These are phyloP conservation scores for Mycothermus thermophilus DNA, from an alignment of 495 filamentous ascomycete species.

Conservation along the genomic window DNA sequence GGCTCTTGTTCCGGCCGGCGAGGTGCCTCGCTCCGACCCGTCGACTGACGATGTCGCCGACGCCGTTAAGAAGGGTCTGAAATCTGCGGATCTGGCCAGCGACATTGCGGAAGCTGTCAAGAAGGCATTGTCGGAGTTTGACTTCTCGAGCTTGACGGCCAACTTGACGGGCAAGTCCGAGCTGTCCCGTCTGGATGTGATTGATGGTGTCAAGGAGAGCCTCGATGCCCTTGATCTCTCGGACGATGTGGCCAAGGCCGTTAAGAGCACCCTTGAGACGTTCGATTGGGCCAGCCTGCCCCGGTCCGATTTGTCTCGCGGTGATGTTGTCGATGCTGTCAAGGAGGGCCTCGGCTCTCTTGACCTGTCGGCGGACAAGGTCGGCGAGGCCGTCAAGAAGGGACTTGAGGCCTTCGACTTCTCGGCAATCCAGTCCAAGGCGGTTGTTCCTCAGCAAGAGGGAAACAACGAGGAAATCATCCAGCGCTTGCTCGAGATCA, in stretches of 20 bases:
- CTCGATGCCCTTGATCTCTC: slow-evolving; percentile 3
- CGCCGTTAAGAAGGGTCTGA: slow-evolving; percentile 3
- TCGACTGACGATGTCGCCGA: not conserved
- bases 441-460: slow-evolving; percentile 18
- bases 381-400: slow-evolving; percentile 12
- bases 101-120: slow-evolving; percentile 1
- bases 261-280: slow-evolving; percentile 4
- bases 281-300: slow-evolving; percentile 1
- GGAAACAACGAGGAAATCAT: slow-evolving; percentile 46
- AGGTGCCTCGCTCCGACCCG: not conserved
- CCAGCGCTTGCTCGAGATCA: slow-evolving; percentile 58
- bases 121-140: slow-evolving; percentile 10
- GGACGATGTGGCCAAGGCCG: slow-evolving; percentile 26
- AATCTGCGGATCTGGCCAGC: not conserved
- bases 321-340: slow-evolving; percentile 12
- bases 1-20: not conserved
- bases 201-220: slow-evolving; percentile 9
- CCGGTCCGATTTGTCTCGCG: not conserved
- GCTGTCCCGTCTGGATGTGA: slow-evolving; percentile 2
- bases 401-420: slow-evolving; percentile 14
- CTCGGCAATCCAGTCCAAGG: slow-evolving; percentile 9
- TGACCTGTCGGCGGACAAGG: slow-evolving; percentile 3
- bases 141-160: slow-evolving; percentile 7
- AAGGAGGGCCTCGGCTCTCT: slow-evolving; percentile 13
- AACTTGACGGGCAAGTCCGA: slow-evolving; percentile 7